A percentile compares a stretch with the other conserved stretches of the same genome.
Evolutionary conservation across 352 stramenopile species (phyloP).

Genomic region (Phytopythium helicoides): DNA sequence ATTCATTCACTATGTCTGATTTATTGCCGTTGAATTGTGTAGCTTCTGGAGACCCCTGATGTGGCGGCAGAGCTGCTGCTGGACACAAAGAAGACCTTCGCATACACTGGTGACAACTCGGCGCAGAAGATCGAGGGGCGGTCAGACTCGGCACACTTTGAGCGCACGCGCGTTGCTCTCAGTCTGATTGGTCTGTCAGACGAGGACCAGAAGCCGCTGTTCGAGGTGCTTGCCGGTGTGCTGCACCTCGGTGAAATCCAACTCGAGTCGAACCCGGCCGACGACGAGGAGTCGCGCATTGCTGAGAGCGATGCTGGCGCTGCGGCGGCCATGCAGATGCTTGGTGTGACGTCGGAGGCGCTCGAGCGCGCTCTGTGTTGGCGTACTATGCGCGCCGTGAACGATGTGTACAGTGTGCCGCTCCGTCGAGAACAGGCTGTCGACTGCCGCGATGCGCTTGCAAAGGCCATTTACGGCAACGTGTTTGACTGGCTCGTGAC

Average conservation of each 20-base stretch:
- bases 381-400: slow-evolving; percentile 46
- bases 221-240: slow-evolving; percentile 87
- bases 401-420: slow-evolving; percentile 41
- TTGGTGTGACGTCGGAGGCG: slow-evolving; percentile 48
- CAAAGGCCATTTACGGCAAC: slow-evolving; percentile 95
- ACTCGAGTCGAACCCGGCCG: slow-evolving; percentile 72
- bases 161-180: slow-evolving; percentile 61
- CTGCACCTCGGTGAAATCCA: slow-evolving; percentile 96
- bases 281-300: slow-evolving; percentile 72
- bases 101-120: slow-evolving; percentile 61
- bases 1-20: background rate
- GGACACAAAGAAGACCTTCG: slow-evolving; percentile 45
- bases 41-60: slow-evolving; percentile 23
- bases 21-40: background rate
- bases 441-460: slow-evolving; percentile 92
- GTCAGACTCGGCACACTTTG: slow-evolving; percentile 69
- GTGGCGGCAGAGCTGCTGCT: slow-evolving; percentile 44
- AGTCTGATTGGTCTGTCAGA: slow-evolving; percentile 58
- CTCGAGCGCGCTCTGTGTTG: slow-evolving; percentile 73
- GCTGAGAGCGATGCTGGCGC: slow-evolving; percentile 29
- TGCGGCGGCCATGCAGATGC: slow-evolving; percentile 39
- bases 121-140: slow-evolving; percentile 68
- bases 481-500: slow-evolving; percentile 97
- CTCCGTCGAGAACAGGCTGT: slow-evolving; percentile 76
- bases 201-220: slow-evolving; percentile 55